A percentile compares a stretch with the other conserved stretches of the same genome.
phyloP scores from a whole-genome alignment of 805 yeast species.

The Candida caryicola region DNA sequence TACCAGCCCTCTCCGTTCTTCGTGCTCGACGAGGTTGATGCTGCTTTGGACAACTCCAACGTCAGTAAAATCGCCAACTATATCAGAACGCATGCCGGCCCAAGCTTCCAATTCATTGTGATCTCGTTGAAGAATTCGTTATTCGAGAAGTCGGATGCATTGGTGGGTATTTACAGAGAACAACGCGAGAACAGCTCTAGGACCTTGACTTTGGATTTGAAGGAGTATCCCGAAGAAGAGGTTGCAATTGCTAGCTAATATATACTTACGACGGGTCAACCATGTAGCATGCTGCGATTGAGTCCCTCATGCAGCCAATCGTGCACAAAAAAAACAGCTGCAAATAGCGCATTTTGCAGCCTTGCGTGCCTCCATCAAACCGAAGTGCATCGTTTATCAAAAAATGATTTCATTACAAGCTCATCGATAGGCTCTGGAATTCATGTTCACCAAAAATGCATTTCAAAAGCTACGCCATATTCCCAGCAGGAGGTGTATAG shows the following conservation, averaged over 20 bases:
- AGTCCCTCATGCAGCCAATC: too few species aligned
- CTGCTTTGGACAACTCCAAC: conserved; percentile 89
- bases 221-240: conserved; percentile 49
- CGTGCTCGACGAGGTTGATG: conserved; percentile 96
- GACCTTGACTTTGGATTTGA: conserved; percentile 70
- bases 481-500: not conserved
- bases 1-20: conserved; percentile 93
- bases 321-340: not conserved
- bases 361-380: too few species aligned
- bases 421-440: too few species aligned
- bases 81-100: conserved; percentile 70
- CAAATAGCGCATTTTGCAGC: too few species aligned
- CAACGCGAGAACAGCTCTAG: conserved; percentile 69
- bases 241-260: conserved; percentile 3
- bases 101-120: conserved; percentile 85
- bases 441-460: too few species aligned
- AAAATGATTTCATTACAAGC: too few species aligned
- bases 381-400: too few species aligned
- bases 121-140: conserved; percentile 85
- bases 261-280: too few species aligned
- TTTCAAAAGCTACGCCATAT: too few species aligned
- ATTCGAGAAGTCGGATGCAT: conserved; percentile 83
- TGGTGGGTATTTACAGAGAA: conserved; percentile 90
- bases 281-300: too few species aligned
- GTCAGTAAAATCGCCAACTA: conserved; percentile 86